Evolutionary conservation across 2,329 filamentous ascomycete species (phyloP), one percentile per base, ranked within the genome.

Genomic region (Fusarium stilboides): DNA sequence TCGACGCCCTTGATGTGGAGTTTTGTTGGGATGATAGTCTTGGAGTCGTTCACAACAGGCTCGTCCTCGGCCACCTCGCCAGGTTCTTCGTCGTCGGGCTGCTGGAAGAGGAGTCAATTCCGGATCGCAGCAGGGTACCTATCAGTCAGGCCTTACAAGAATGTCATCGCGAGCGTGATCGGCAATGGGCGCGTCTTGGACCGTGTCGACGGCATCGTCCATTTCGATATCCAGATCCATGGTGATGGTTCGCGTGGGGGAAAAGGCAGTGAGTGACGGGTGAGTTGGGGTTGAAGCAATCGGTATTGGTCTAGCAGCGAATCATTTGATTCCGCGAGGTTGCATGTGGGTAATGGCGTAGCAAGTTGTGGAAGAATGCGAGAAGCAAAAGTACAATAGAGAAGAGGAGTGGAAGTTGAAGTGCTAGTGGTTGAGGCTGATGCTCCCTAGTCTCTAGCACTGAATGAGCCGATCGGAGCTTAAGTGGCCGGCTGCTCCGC

Each of bases 1-100:
- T 97, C 92, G 5, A 98, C 86, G 20, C 95, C 95, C 62, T 90
- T 89, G 53, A 99, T 83, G 79, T 98, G 91, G n/a, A 98, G 81
- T 77, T 96, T 96, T 75, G 84, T 78, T 5, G 79, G 78, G 9
- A 80, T 65, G 13, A 80, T 59, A 3, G 59, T 75, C 45, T 73
- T 75, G 33, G 73, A 70, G 17, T 77, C 75, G 57, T 72, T 62
- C 44, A 67, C 65, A 9, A 68, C 46, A 28, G 72, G 72, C 43
- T 77, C 78, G 54, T 80, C 79, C 7, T 80, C 79, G 34, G 75
- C 76, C 26, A 81, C 75, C 68, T 81, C 79, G 45, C 80, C 80
- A 19, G 78, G 78, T 56, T 81, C 80, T 62, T 81, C 77, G 20
- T 81, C 78, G 55, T 78, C 77, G 12, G 75, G 72, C 72, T 79